Base-by-base conservation (phyloP, 345 rosid species). In the Draba incana region DNA sequence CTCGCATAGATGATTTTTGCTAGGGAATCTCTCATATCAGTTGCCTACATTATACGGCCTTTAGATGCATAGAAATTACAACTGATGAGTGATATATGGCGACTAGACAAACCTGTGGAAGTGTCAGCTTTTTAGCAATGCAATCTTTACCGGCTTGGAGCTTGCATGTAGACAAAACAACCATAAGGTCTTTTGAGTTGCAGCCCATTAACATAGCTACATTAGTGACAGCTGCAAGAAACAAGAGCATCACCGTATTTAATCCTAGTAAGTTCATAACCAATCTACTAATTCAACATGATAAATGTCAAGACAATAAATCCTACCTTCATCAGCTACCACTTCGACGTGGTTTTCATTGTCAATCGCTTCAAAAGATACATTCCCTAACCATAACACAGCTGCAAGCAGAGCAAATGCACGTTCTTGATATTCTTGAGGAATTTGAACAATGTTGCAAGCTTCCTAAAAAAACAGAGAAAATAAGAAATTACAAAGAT, bases 301-400 rank as follows among this genome's bases (percentile, higher is more conserved):
- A 58, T 33, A 33, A 38, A 8, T 59, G 31, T 15, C 14, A 49
- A 49, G 53, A 57, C 11, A 12, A 10, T 16, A 12, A 54, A 59
- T 25, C 58, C 39, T 76, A 93, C 98, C 98, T 90, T 93, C 92
- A 81, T 87, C 82, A 43, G 77, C 75, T 55, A 81, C 77, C 71
- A 88, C 92, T 72, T 90, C 87, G 62, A 85, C 94, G 72, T 90
- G 93, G 79, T 86, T 90, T 78, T 88, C 97, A 35, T 70, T 76
- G 83, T 84, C 86, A 71, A 76, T 79, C 57, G 80, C 87, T 76
- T 80, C 74, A 71, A 93, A 93, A 46, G 88, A 79, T 69, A 88
- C 76, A 70, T 93, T 90, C 58, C 98, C 98, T 30, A 93, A 66
- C 97, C 97, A 90, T 59, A 93, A 70, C n/a, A 93, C 83, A 16